These are phyloP conservation scores for Aspergillus ibericus DNA, from an alignment of 2,329 filamentous ascomycete species.

Conservation along the genomic window DNA sequence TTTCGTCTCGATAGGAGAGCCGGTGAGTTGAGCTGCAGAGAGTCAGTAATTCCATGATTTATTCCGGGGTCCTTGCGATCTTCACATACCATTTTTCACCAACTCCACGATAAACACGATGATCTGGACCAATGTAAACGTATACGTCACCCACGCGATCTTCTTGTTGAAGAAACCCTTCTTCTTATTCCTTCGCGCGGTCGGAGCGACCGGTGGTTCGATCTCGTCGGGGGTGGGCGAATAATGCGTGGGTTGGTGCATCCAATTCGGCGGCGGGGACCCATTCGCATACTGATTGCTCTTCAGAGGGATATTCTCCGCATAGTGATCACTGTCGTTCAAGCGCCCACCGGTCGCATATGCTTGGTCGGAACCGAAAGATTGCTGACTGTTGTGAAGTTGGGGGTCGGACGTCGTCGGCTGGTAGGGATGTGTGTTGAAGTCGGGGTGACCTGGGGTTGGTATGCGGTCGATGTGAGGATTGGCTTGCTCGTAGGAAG, in stretches of 20 bases:
- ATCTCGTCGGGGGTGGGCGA: slow-evolving; percentile 53
- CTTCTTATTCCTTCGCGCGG: slow-evolving; percentile 38
- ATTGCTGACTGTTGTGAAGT: slow-evolving; percentile 39
- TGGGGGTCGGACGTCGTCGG: slow-evolving; percentile 45
- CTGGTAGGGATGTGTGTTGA: slow-evolving; percentile 35
- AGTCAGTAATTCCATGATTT: slow-evolving; percentile 1
- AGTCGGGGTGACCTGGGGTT: slow-evolving; percentile 22
- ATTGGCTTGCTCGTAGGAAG: slow-evolving; percentile 35
- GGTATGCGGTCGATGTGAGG: slow-evolving; percentile 36
- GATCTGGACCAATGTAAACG: slow-evolving; percentile 73
- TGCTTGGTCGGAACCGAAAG: slow-evolving; percentile 35
- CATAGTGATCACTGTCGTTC: slow-evolving; percentile 38
- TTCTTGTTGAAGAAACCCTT: slow-evolving; percentile 58
- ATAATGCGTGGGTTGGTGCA: slow-evolving; percentile 46
- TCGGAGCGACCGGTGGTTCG: slow-evolving; percentile 20
- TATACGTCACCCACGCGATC: slow-evolving; percentile 78
- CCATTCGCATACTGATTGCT: slow-evolving; percentile 37
- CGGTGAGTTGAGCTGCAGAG: slow-evolving; percentile 67
- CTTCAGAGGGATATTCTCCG: slow-evolving; percentile 46
- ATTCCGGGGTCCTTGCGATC: not conserved
- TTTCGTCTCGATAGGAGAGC: slow-evolving; percentile 66
- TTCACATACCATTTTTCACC: slow-evolving; percentile 71
- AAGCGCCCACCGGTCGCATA: slow-evolving; percentile 33
- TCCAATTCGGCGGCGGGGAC: slow-evolving; percentile 37
- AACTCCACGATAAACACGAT: slow-evolving; percentile 87